phyloP scores from a whole-genome alignment of 257 asterid species.

The Solanum sitiens region DNA sequence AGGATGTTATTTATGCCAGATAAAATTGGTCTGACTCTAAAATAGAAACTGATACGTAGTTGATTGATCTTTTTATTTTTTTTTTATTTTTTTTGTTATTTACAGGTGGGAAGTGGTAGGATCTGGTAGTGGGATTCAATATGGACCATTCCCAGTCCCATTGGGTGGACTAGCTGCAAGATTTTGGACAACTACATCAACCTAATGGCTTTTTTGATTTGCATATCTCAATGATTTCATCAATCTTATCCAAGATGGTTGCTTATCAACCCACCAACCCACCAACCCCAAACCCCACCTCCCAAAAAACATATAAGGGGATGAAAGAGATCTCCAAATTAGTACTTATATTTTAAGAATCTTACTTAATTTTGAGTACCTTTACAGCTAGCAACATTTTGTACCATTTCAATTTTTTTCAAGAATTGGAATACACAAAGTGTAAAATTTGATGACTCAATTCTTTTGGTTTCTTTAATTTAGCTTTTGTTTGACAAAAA shows the following conservation, averaged over 20 bases:
- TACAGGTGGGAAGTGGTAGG: constrained; percentile 71
- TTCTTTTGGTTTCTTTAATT: not conserved
- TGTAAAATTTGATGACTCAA: constrained; percentile 3
- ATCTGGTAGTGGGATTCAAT: constrained; percentile 44
- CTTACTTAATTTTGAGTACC: constrained; percentile 1
- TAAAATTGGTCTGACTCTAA: not conserved
- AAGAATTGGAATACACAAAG: constrained; percentile 9
- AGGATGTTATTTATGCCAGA: not conserved
- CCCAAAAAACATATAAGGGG: not conserved
- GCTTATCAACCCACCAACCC: not conserved
- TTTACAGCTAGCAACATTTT: constrained; percentile 23
- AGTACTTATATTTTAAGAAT: not conserved
- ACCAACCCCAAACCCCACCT: not conserved
- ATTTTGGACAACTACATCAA: constrained; percentile 34
- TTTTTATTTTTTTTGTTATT: constrained; percentile 19
- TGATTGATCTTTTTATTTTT: not conserved
- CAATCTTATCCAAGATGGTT: constrained; percentile 1
- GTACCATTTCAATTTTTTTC: constrained; percentile 4
- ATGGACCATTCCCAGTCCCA: constrained; percentile 82
- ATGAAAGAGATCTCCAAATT: not conserved
- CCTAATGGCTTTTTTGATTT: not conserved
- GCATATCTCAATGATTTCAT: constrained; percentile 4
- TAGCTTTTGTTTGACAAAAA: not conserved
- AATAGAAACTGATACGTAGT: not conserved
- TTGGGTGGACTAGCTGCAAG: constrained; percentile 68